Conservation (phyloP, 345 rosid species). For the Garcia nutans region DNA sequence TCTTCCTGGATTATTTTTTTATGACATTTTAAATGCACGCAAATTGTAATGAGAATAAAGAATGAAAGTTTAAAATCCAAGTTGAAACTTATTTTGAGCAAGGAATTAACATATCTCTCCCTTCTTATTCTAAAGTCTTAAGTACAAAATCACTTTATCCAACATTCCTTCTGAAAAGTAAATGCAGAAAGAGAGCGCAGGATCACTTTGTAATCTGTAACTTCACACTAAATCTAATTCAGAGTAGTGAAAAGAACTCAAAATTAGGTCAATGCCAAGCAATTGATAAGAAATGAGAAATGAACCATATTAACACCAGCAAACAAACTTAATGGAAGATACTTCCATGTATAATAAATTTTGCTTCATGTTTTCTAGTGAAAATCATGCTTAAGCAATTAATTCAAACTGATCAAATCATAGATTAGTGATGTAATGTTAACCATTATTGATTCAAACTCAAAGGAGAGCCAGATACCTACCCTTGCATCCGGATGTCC, state of each 20-base stretch:
- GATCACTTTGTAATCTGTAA: background rate
- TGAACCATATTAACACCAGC: background rate
- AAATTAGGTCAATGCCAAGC: background rate
- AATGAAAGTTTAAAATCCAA: background rate
- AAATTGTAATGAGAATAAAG: background rate
- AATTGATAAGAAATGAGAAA: background rate
- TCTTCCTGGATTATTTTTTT: constrained; percentile 50
- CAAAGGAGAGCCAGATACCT: constrained; percentile 3
- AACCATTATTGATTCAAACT: constrained; percentile 3
- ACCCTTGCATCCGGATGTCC: constrained; percentile 53
- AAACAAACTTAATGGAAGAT: background rate
- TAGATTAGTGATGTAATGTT: background rate
- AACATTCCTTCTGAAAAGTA: background rate
- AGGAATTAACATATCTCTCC: background rate
- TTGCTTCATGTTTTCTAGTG: no score
- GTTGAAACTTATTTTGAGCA: background rate
- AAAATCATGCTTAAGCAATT: background rate
- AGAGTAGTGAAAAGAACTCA: background rate
- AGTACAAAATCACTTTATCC: background rate
- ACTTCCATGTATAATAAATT: background rate
- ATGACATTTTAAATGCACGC: constrained; percentile 6
- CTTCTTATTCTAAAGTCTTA: constrained; percentile 4
- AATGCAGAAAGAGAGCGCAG: background rate
- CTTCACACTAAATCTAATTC: background rate
- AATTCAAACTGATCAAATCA: background rate